These are phyloP conservation scores for Trypanosoma lewisi DNA, from an alignment of 208 protist species.

Conservation along the genomic window DNA sequence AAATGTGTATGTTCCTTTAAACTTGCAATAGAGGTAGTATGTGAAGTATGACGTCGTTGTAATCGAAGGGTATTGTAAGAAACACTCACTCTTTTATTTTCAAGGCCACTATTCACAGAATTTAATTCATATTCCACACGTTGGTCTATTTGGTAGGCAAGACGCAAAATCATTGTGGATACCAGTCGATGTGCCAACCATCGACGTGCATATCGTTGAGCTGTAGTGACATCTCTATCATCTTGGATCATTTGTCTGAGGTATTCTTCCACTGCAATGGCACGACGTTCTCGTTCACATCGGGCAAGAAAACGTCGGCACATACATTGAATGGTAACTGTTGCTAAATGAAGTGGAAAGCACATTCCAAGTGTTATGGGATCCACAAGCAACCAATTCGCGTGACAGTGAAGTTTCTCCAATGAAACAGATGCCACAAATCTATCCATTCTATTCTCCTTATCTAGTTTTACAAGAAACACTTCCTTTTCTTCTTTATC, in stretches of 20 bases:
- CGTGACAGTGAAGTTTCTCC: conserved; percentile 2
- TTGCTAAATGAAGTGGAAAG: conserved; percentile 19
- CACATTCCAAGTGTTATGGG: conserved; percentile 6
- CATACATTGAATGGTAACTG: conserved; percentile 18
- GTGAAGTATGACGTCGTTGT: too few relatives aligned
- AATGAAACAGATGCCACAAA: neutral
- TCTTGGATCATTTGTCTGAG: neutral
- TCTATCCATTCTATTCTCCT: neutral
- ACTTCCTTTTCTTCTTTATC: too few relatives aligned
- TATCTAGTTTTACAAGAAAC: too few relatives aligned
- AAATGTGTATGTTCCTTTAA: too few relatives aligned
- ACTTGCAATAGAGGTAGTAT: too few relatives aligned
- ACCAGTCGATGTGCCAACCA: conserved; percentile 1
- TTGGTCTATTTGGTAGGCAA: conserved; percentile 9
- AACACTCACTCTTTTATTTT: too few relatives aligned
- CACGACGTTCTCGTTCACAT: neutral
- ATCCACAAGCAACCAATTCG: conserved; percentile 5
- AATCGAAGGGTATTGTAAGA: too few relatives aligned
- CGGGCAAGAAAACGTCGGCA: conserved; percentile 6
- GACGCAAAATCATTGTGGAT: neutral
- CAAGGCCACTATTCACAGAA: neutral
- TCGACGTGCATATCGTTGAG: conserved; percentile 18
- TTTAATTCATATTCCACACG: neutral
- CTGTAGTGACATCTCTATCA: conserved; percentile 9
- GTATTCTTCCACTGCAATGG: conserved; percentile 11